Percentiles rank a stretch among this genome's conserved stretches.
Evolutionary conservation across 75 land plant genomes (phyloP).

Genomic region (Adiantum capillusveneris): DNA sequence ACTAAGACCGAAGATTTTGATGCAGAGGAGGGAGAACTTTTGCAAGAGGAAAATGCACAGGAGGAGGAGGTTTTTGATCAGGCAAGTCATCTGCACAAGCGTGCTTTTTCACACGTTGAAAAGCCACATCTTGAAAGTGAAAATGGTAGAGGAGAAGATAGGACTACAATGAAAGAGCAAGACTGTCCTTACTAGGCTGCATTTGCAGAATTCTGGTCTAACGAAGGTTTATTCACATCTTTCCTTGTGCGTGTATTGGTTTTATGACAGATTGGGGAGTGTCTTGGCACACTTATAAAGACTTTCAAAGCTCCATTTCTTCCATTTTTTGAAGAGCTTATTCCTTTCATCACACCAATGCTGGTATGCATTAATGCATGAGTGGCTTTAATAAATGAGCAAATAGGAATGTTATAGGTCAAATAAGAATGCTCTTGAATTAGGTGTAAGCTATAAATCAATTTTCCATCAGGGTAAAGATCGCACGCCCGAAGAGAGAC

Average conservation of each 20-base stretch:
- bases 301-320: slow-evolving; percentile 60
- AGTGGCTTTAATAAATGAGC: too few species aligned
- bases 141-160: too few species aligned
- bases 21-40: slow-evolving; percentile 76
- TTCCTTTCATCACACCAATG: slow-evolving; percentile 66
- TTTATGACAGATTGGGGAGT: slow-evolving; percentile 57
- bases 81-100: slow-evolving; percentile 18
- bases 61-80: slow-evolving; percentile 89
- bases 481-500: slow-evolving; percentile 72
- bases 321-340: slow-evolving; percentile 70
- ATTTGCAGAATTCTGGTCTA: too few species aligned
- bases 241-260: too few species aligned
- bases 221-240: slow-evolving; percentile 1
- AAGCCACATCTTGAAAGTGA: too few species aligned
- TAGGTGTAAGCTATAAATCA: too few species aligned
- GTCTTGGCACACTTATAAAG: slow-evolving; percentile 63
- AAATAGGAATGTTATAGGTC: too few species aligned
- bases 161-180: too few species aligned
- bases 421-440: too few species aligned
- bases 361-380: too few species aligned
- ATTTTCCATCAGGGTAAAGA: slow-evolving; percentile 51
- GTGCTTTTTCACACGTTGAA: too few species aligned
- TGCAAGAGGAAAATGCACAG: slow-evolving; percentile 81
- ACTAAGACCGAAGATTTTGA: slow-evolving; percentile 83
- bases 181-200: too few species aligned